Percentiles rank a stretch among this genome's conserved stretches.
phyloP scores from a whole-genome alignment of 441 rosid genomes.

The Raphanus hybrid region DNA sequence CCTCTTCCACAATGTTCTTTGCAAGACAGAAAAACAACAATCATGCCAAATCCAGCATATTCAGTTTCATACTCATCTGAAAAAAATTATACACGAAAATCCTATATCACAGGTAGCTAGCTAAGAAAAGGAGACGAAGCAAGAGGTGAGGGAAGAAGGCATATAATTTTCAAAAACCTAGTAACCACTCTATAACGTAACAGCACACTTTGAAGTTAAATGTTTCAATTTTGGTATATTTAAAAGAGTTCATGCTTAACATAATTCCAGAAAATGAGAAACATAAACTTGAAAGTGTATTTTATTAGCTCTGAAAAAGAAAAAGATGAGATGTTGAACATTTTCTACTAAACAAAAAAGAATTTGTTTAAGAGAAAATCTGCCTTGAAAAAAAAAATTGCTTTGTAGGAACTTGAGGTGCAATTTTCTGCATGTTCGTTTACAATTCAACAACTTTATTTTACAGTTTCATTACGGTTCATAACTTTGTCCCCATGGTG shows the following conservation, averaged over 20 bases:
- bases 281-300: not conserved
- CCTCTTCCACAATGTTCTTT: too few relatives aligned
- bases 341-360: too few relatives aligned
- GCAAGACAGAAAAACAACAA: slow-evolving; percentile 11
- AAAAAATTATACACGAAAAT: not conserved
- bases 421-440: not conserved
- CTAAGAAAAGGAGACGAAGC: not conserved
- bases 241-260: slow-evolving; percentile 3
- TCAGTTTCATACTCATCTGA: slow-evolving; percentile 13
- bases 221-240: not conserved
- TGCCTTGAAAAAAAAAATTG: too few relatives aligned
- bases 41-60: slow-evolving; percentile 1
- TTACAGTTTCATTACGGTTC: not conserved
- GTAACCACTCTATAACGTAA: not conserved
- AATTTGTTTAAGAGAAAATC: too few relatives aligned
- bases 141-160: not conserved
- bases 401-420: not conserved
- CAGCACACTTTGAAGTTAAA: not conserved
- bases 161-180: not conserved
- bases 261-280: slow-evolving; percentile 9
- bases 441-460: not conserved
- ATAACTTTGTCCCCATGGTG: slow-evolving; percentile 3
- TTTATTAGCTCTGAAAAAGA: not conserved
- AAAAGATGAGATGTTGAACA: not conserved
- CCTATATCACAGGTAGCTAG: not conserved